Evolutionary conservation across 106 monocot genomes (phyloP).

Genomic region (Dioscorea dumetorum): DNA sequence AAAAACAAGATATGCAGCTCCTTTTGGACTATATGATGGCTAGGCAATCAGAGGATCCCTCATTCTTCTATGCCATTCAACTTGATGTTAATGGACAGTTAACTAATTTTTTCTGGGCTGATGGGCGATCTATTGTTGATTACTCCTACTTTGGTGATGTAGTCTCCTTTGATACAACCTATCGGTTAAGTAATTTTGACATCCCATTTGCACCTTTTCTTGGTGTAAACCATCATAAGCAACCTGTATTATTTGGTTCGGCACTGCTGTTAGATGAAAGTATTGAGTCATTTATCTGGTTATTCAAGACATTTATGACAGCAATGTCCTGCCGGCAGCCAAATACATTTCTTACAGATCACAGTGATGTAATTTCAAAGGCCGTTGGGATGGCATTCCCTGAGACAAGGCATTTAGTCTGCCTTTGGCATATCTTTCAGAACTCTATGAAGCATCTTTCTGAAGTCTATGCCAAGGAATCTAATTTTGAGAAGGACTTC

Average conservation of each 20-base stretch:
- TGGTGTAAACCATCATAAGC: constrained; percentile 63
- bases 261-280: constrained; percentile 59
- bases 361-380: constrained; percentile 17
- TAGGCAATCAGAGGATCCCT: constrained; percentile 43
- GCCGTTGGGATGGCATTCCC: constrained; percentile 23
- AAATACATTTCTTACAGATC: constrained; percentile 43
- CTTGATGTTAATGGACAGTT: constrained; percentile 45
- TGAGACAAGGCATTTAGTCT: constrained; percentile 30
- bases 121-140: constrained; percentile 43
- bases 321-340: constrained; percentile 49
- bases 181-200: constrained; percentile 24
- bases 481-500: constrained; percentile 39
- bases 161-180: constrained; percentile 52
- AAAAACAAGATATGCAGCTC: constrained; percentile 49
- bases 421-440: constrained; percentile 51
- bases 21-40: constrained; percentile 50
- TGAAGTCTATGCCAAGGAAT: constrained; percentile 15
- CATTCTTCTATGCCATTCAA: constrained; percentile 56
- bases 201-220: constrained; percentile 51
- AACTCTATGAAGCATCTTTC: constrained; percentile 26
- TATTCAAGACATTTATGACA: constrained; percentile 46
- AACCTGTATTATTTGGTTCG: constrained; percentile 47
- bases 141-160: constrained; percentile 66
- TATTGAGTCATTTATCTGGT: constrained; percentile 56
- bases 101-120: constrained; percentile 64